Evolutionary conservation across 2,329 filamentous ascomycete genomes (phyloP).

Genomic region (Xylaria polymorpha): DNA sequence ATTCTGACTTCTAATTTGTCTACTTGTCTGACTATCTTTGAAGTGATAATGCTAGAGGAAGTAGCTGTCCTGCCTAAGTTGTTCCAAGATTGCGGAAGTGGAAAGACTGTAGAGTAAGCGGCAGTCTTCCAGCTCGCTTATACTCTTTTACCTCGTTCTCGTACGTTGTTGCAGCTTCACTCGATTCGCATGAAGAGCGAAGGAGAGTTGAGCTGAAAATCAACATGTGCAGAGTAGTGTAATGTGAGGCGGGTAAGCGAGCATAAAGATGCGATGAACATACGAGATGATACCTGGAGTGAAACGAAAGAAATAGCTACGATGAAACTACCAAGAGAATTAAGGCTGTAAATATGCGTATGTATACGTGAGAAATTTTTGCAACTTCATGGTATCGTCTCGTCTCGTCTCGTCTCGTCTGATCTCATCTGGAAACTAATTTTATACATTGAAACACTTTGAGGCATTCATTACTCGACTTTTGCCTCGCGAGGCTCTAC

Average conservation of each 20-base stretch:
- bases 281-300: not conserved
- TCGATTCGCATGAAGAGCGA: no score
- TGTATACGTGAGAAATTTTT: not conserved
- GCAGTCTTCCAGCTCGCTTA: no score
- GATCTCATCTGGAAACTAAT: conserved; percentile 15
- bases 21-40: not conserved
- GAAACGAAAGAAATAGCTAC: not conserved
- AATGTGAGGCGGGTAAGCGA: no score
- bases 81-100: no score
- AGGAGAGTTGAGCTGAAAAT: no score
- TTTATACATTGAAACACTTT: conserved; percentile 16
- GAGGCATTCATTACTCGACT: not conserved
- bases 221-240: no score
- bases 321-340: no score
- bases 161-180: no score
- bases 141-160: no score
- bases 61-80: not conserved
- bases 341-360: not conserved
- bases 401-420: conserved; percentile 7
- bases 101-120: no score
- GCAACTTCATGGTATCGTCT: conserved; percentile 27
- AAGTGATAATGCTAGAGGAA: no score
- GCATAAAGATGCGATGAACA: not conserved
- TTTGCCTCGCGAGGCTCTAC: not conserved
- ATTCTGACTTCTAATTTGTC: not conserved